These are phyloP conservation scores for Spergularia bocconei DNA, from an alignment of 148 eudicot genomes.

Conservation along the genomic window DNA sequence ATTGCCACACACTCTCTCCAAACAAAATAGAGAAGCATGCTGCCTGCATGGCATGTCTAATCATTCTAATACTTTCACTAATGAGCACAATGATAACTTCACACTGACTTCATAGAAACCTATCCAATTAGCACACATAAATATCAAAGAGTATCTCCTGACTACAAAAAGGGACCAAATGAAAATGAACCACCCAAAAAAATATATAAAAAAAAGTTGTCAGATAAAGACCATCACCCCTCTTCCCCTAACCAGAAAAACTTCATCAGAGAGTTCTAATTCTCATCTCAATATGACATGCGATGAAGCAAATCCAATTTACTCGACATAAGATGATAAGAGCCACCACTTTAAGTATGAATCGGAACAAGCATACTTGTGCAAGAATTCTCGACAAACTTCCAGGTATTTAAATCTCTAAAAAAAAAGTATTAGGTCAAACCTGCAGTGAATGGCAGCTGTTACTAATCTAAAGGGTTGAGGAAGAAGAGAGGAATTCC, in stretches of 20 bases:
- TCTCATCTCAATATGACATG: neutral
- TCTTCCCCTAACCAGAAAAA: neutral
- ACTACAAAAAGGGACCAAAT: neutral
- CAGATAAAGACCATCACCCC: neutral
- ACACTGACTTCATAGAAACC: too few species aligned
- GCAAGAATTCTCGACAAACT: neutral
- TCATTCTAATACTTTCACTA: too few species aligned
- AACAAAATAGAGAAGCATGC: too few species aligned
- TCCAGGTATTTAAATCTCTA: too few species aligned
- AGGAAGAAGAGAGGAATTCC: too few species aligned
- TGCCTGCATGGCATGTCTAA: too few species aligned
- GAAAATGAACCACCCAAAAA: neutral
- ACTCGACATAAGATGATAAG: neutral
- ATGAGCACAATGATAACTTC: too few species aligned
- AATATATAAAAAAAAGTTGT: neutral
- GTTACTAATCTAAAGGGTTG: too few species aligned
- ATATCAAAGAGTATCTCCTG: neutral
- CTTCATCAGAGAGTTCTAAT: neutral
- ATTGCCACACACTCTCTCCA: too few species aligned
- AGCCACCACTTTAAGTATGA: neutral
- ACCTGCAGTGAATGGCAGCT: too few species aligned
- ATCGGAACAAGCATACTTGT: neutral
- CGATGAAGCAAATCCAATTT: neutral
- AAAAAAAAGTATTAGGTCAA: too few species aligned
- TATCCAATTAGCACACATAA: neutral